phyloP scores from a whole-genome alignment of 139 green algal species.

The Ettlia oleoabundans region DNA sequence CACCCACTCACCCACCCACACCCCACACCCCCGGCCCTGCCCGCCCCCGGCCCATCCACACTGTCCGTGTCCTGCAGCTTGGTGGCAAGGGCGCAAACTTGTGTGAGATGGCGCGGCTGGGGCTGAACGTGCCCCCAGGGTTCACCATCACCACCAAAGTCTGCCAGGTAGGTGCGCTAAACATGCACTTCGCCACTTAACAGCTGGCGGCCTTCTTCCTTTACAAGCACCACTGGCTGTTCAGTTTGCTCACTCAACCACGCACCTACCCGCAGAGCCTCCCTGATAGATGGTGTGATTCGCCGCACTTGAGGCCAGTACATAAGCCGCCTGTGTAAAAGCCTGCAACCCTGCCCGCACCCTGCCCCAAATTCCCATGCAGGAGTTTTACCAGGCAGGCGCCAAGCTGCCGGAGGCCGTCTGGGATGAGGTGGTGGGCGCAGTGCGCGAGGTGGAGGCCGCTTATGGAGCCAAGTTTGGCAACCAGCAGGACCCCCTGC shows the following conservation, averaged over 20 bases:
- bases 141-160: constrained; percentile 91
- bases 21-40: too few species aligned
- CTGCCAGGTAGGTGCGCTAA: constrained; percentile 61
- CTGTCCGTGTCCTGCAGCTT: not conserved
- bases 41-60: not conserved
- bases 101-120: constrained; percentile 87
- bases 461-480: constrained; percentile 76
- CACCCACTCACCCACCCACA: not conserved
- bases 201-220: too few species aligned
- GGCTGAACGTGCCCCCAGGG: constrained; percentile 86
- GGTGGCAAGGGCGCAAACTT: constrained; percentile 80
- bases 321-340: too few species aligned
- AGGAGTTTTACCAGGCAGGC: constrained; percentile 38
- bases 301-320: too few species aligned
- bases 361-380: not conserved
- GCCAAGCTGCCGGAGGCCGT: constrained; percentile 68
- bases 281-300: too few species aligned
- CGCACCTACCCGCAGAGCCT: too few species aligned
- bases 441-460: constrained; percentile 66
- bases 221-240: too few species aligned
- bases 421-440: constrained; percentile 73
- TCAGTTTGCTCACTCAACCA: too few species aligned
- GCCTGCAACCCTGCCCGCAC: too few species aligned
- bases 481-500: constrained; percentile 72
- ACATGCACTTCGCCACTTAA: not conserved